A percentile compares a stretch with the other conserved stretches of the same genome.
Conservation (phyloP, 257 asterid genomes). For the Solanum appendiculatum region DNA sequence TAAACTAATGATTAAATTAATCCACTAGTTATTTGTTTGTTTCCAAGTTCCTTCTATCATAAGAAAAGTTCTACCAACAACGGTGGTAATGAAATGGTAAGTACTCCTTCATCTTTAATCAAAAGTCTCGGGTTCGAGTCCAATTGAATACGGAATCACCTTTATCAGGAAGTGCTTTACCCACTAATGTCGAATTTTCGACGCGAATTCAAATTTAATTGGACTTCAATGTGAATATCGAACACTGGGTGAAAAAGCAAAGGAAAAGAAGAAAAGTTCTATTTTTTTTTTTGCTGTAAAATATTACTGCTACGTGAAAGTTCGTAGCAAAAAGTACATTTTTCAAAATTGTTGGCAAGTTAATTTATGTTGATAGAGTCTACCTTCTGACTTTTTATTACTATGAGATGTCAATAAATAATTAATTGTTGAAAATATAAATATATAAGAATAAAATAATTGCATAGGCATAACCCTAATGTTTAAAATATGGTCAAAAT, state of each 20-base stretch:
- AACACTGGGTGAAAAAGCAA: no score
- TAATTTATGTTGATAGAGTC: slow-evolving; percentile 18
- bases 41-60: not conserved
- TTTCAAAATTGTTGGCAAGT: slow-evolving; percentile 1
- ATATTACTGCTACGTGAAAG: not conserved
- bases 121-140: no score
- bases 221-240: rapidly evolving
- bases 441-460: not conserved
- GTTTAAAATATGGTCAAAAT: not conserved
- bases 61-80: not conserved
- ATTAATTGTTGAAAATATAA: not conserved
- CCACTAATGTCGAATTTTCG: no score
- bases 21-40: not conserved
- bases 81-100: rapidly evolving
- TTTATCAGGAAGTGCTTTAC: no score
- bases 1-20: not conserved
- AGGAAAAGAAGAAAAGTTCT: no score
- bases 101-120: no score
- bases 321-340: not conserved
- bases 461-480: not conserved
- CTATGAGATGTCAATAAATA: slow-evolving; percentile 9
- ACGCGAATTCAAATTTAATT: no score
- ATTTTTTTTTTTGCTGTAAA: no score
- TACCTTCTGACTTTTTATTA: slow-evolving; percentile 28
- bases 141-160: no score